phyloP scores from a whole-genome alignment of 148 eudicot genomes.

The Persicaria tinctoria region DNA sequence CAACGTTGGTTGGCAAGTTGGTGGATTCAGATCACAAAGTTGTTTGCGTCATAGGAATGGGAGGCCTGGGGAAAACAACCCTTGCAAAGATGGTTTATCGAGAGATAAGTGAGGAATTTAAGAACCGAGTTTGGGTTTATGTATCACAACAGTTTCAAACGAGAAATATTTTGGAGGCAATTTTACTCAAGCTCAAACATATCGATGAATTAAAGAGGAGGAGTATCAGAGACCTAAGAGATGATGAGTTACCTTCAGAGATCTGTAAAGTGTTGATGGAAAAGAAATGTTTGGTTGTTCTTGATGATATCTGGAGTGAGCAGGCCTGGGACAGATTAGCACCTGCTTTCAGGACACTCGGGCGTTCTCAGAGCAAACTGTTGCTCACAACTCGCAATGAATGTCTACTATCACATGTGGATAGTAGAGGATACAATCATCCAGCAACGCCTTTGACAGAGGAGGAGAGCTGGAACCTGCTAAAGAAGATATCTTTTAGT shows the following conservation, averaged over 20 bases:
- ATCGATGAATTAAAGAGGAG: background rate
- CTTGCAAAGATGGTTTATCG: conserved; percentile 15
- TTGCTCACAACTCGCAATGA: conserved; percentile 13
- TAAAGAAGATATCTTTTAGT: background rate
- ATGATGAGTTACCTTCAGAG: conserved; percentile 12
- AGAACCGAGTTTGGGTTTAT: conserved; percentile 17
- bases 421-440: background rate
- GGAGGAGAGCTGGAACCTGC: conserved; percentile 5
- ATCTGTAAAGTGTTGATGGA: background rate
- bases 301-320: conserved; percentile 23
- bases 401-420: background rate
- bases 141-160: conserved; percentile 20
- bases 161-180: conserved; percentile 8
- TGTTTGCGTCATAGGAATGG: conserved; percentile 18
- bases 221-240: background rate
- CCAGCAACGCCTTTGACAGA: background rate
- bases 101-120: conserved; percentile 13
- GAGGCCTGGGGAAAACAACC: conserved; percentile 22
- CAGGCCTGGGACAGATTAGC: conserved; percentile 11
- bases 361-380: background rate
- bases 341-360: conserved; percentile 7
- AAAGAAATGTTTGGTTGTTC: conserved; percentile 18
- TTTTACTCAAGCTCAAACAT: conserved; percentile 9
- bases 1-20: background rate
- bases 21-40: background rate